phyloP scores from a whole-genome alignment of 148 eudicot species.

The Gaultheria prostrata region DNA sequence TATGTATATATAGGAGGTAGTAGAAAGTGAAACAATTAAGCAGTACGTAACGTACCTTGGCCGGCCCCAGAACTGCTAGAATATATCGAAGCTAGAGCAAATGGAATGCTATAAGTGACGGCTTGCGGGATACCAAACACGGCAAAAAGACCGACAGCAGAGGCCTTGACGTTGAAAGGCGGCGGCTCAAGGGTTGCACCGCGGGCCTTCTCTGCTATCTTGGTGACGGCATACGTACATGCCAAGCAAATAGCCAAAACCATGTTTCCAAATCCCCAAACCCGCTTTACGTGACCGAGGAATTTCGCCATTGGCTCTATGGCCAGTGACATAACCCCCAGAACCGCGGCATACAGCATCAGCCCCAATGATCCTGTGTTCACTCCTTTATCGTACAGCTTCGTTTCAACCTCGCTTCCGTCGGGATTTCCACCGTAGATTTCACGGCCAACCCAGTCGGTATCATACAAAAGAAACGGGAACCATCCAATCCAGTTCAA shows the following conservation, averaged over 20 bases:
- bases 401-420: background rate
- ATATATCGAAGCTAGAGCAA: slow-evolving; percentile 5
- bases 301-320: slow-evolving; percentile 16
- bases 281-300: slow-evolving; percentile 20
- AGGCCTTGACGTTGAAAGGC: background rate
- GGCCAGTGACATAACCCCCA: slow-evolving; percentile 7
- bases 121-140: slow-evolving; percentile 1
- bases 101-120: slow-evolving; percentile 6
- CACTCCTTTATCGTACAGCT: slow-evolving; percentile 28
- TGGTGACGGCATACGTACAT: slow-evolving; percentile 27
- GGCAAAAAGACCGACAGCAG: background rate
- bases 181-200: background rate
- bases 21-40: no score
- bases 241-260: slow-evolving; percentile 26
- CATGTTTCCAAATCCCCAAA: slow-evolving; percentile 32
- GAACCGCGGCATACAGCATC: slow-evolving; percentile 19
- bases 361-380: slow-evolving; percentile 30
- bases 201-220: slow-evolving; percentile 19
- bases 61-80: background rate
- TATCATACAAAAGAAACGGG: slow-evolving; percentile 35
- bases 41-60: background rate
- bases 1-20: no score
- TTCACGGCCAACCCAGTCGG: slow-evolving; percentile 55
- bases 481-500: slow-evolving; percentile 40
- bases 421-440: slow-evolving; percentile 39